Conservation (phyloP, 305 asterid species). For the Fraxinus dipetala region DNA sequence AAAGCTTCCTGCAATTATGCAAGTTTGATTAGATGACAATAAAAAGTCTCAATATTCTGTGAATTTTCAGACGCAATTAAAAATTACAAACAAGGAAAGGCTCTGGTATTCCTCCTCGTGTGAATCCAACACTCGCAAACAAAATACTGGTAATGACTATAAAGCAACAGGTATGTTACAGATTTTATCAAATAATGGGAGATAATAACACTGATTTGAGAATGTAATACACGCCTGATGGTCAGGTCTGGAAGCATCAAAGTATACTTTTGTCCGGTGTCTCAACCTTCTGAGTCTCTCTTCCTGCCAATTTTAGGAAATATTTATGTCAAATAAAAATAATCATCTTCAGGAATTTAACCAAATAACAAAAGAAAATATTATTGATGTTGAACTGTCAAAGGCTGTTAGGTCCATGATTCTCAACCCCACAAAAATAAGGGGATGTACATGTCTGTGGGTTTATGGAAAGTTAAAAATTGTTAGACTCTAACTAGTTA, state of each 20-base stretch:
- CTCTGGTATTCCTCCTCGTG: not conserved
- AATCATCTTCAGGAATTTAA: not conserved
- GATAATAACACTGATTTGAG: not conserved
- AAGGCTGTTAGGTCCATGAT: not conserved
- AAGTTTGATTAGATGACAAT: not conserved
- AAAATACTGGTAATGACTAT: not conserved
- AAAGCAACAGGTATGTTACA: not conserved
- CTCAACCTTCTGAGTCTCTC: slow-evolving; percentile 66
- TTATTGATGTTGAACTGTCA: not conserved
- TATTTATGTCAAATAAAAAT: not conserved
- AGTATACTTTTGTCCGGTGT: slow-evolving; percentile 55
- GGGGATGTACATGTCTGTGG: not conserved
- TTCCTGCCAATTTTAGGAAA: slow-evolving; percentile 39
- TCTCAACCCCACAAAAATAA: not conserved
- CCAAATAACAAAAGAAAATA: not conserved
- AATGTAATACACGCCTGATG: slow-evolving; percentile 50
- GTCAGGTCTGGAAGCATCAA: slow-evolving; percentile 59
- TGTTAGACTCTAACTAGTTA: not conserved
- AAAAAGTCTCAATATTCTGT: not conserved
- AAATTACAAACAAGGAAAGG: not conserved
- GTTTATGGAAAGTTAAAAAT: not conserved
- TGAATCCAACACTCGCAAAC: not conserved
- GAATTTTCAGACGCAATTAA: not conserved
- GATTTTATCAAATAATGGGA: not conserved
- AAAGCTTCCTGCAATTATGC: slow-evolving; percentile 47